phyloP scores from a whole-genome alignment of 1,139 yeast species.

The Pichia kudriavzevii region DNA sequence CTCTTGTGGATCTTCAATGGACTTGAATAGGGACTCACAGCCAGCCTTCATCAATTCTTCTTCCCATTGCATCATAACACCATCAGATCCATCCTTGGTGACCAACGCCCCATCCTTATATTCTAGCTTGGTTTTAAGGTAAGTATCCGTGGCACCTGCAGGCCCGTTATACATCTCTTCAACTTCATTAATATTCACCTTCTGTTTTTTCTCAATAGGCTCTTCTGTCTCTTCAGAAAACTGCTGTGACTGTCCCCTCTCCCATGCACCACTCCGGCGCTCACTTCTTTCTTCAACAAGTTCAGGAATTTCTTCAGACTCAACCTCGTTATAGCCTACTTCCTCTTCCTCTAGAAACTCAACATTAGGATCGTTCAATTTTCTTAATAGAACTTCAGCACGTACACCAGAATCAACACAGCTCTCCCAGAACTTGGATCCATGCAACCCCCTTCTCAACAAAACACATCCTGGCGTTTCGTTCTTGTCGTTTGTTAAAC shows the following conservation, averaged over 20 bases:
- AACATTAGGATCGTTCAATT: slow-evolving; percentile 53
- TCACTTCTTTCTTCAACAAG: slow-evolving; percentile 15
- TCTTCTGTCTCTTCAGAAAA: slow-evolving; percentile 8
- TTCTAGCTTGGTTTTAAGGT: slow-evolving; percentile 57
- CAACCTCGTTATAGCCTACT: slow-evolving; percentile 18
- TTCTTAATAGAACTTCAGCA: slow-evolving; percentile 75
- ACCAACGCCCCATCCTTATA: slow-evolving; percentile 66
- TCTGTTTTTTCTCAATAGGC: slow-evolving; percentile 6
- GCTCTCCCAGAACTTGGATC: slow-evolving; percentile 30
- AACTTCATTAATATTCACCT: slow-evolving; percentile 3
- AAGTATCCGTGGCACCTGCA: slow-evolving; percentile 58
- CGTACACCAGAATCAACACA: slow-evolving; percentile 84
- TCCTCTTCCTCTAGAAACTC: slow-evolving; percentile 35
- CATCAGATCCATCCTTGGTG: slow-evolving; percentile 70
- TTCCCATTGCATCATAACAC: slow-evolving; percentile 99
- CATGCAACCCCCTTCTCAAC: slow-evolving; percentile 42
- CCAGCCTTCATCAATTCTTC: slow-evolving; percentile 73
- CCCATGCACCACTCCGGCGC: slow-evolving; percentile 19
- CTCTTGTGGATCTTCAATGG: slow-evolving; percentile 34
- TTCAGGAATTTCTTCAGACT: slow-evolving; percentile 17
- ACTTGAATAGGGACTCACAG: slow-evolving; percentile 56
- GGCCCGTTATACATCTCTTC: slow-evolving; percentile 36
- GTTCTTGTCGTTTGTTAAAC: slow-evolving; percentile 53
- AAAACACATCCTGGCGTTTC: slow-evolving; percentile 75
- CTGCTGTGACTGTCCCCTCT: slow-evolving; percentile 13